phyloP scores from a whole-genome alignment of 2,329 filamentous ascomycete genomes.

The Colletotrichum karsti region DNA sequence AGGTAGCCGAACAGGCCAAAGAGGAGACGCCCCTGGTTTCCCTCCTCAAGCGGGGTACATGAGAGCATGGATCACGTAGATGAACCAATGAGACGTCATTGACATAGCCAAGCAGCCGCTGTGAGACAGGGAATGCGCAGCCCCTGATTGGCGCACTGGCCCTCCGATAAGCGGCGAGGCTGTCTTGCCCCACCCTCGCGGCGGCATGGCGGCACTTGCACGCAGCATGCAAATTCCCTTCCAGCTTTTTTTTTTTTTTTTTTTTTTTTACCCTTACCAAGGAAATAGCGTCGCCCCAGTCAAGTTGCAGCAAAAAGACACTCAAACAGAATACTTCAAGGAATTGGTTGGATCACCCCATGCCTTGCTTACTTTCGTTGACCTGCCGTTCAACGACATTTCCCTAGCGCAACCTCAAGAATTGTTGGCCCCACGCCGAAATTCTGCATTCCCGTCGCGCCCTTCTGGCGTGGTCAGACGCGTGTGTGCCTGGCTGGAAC shows the following conservation, averaged over 20 bases:
- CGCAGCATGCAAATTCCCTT: neutral
- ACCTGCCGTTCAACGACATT: neutral
- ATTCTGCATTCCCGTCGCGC: neutral
- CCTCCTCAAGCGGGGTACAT: constrained; percentile 13
- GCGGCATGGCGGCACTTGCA: constrained; percentile 6
- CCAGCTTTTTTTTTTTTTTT: neutral
- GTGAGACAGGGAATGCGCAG: constrained; percentile 7
- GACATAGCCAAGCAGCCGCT: neutral
- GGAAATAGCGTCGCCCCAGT: neutral
- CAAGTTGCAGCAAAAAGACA: neutral
- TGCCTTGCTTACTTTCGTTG: neutral
- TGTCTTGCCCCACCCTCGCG: neutral
- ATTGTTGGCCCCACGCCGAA: neutral
- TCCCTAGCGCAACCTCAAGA: neutral
- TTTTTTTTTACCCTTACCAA: neutral
- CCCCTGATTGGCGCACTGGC: constrained; percentile 22
- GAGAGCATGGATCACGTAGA: neutral
- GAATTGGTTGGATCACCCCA: neutral
- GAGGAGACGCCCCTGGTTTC: neutral
- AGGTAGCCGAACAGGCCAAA: neutral
- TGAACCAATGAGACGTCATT: constrained; percentile 5
- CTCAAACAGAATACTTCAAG: neutral
- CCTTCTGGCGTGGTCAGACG: neutral
- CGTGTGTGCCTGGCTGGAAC: constrained; percentile 14
- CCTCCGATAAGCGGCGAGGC: constrained; percentile 20